phyloP scores from a whole-genome alignment of 129 eudicot genomes.

The Tanacetum coccineum region DNA sequence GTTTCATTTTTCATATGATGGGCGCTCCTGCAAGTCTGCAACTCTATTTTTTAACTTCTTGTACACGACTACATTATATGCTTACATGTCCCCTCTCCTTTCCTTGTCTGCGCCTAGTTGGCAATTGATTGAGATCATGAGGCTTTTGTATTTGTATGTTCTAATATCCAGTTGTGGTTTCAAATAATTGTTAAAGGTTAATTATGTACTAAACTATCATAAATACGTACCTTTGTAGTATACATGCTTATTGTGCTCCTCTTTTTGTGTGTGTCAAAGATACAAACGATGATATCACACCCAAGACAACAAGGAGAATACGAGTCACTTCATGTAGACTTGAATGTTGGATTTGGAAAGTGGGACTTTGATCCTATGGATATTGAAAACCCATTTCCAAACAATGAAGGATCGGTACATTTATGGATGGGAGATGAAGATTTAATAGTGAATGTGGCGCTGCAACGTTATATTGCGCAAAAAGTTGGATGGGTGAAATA shows the following conservation, averaged over 20 bases:
- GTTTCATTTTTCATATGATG: too few species aligned
- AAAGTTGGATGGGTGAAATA: slow-evolving; percentile 70
- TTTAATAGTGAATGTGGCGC: slow-evolving; percentile 39
- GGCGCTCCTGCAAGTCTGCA: too few species aligned
- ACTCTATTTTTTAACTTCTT: too few species aligned
- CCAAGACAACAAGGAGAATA: slow-evolving; percentile 73
- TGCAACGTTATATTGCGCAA: slow-evolving; percentile 63
- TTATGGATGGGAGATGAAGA: slow-evolving; percentile 80
- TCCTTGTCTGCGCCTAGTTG: too few species aligned
- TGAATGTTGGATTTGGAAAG: slow-evolving; percentile 54
- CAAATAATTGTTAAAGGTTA: background rate
- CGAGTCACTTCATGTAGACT: slow-evolving; percentile 68
- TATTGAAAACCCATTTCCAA: slow-evolving; percentile 47
- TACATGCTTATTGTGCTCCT: background rate
- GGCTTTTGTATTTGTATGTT: too few species aligned
- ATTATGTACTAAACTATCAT: background rate
- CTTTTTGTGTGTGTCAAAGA: slow-evolving; percentile 25
- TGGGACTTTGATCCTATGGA: slow-evolving; percentile 87
- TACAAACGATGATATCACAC: slow-evolving; percentile 7
- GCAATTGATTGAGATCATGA: too few species aligned
- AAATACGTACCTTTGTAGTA: background rate
- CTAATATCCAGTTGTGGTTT: too few species aligned
- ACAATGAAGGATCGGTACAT: slow-evolving; percentile 52
- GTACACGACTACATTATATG: too few species aligned
- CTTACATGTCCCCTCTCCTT: too few species aligned